Conservation (phyloP, 495 filamentous ascomycete species). For the Daldinia caldariorum region DNA sequence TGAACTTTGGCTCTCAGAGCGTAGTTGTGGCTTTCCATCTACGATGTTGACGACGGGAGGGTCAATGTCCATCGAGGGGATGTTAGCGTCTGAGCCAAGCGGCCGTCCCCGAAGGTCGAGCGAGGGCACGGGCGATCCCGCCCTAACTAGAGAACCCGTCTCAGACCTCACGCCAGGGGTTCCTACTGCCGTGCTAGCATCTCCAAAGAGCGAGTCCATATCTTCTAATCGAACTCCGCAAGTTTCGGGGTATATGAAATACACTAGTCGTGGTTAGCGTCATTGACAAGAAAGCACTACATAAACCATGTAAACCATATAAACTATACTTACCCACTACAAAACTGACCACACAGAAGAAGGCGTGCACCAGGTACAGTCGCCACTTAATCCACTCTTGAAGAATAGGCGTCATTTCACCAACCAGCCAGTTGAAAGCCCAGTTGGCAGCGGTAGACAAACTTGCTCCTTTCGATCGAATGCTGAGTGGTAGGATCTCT, state of each 20-base stretch:
- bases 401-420: conserved; percentile 90
- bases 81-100: conserved; percentile 47
- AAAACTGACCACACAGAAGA: conserved; percentile 96
- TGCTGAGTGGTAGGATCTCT: conserved; percentile 95
- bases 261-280: conserved; percentile 68
- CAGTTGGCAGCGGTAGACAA: conserved; percentile 96
- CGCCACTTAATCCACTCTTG: conserved; percentile 93
- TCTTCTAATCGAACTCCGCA: conserved; percentile 94
- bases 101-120: conserved; percentile 70
- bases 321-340: conserved; percentile 80
- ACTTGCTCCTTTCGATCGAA: conserved; percentile 96
- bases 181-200: conserved; percentile 77
- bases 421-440: conserved; percentile 98
- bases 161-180: conserved; percentile 65
- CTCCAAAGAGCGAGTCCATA: conserved; percentile 91
- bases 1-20: conserved; percentile 43
- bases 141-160: conserved; percentile 75
- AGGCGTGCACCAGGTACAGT: conserved; percentile 92
- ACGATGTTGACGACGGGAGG: conserved; percentile 50
- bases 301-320: too few species aligned
- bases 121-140: conserved; percentile 78
- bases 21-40: conserved; percentile 41
- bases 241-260: conserved; percentile 96
- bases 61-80: conserved; percentile 54
- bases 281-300: background rate